Base-by-base conservation (phyloP, 2,329 filamentous ascomycete genomes). In the Xylogone sp. region DNA sequence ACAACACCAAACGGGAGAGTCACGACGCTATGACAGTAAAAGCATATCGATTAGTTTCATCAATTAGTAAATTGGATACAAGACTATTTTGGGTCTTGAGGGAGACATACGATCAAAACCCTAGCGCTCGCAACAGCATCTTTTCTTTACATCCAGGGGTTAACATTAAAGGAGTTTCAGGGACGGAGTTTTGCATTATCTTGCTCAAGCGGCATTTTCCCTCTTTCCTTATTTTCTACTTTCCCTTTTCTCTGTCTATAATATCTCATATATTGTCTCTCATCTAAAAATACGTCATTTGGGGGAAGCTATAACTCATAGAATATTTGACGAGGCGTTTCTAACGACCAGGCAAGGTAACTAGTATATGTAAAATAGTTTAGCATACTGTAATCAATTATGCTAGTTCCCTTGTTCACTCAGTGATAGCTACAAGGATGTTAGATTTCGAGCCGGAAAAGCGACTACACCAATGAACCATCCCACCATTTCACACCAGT, bases 1-100 rank as follows among this genome's bases (percentile, higher is more conserved):
- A 58, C 59, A 29, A 57, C 58, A 45, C 49, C 52, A 9, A 53
- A 52, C 10, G 56, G 61, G 49, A 57, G 65, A 53, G 60, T 67
- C 29, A 67, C 65, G 57, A 66, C 64, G 57, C 59, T 67, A 65
- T 67, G 62, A 67, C 54, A 16, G n/a, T 7, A 13, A 39, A 39
- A 39, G n/a, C 34, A 16, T 27, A 16, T 39, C 34, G 12, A 39
- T 18, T 16, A 9, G 5, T 39, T 16, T 39, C 4, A 27, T 27
- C 24, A 27, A 10, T 27, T 27, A 16, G n/a, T 39, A 39, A 18
- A 39, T 39, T 39, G 34, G 34, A 18, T 39, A 39, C 34, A 16
- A 39, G 34, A 18, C 10, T 18, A 16, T 18, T 16, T 39, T 18
- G 34, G 13, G 34, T 39, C 34, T 27, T 27, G 10, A 27, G n/a